Conservation (phyloP, 192 early-diverging fungal species). For the Phycomyces blakesleeanus region DNA sequence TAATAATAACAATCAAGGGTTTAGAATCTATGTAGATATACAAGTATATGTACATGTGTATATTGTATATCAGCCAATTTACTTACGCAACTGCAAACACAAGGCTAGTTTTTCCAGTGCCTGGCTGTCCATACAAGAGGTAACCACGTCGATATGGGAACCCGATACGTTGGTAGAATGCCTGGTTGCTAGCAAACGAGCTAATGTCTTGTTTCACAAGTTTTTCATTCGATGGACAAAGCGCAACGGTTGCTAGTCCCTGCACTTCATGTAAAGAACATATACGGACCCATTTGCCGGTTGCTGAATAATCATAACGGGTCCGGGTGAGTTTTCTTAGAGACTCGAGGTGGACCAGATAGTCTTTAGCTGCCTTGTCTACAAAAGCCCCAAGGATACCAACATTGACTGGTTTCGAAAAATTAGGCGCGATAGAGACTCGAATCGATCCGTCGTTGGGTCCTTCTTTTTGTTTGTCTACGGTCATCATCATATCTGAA, state of each 20-base stretch:
- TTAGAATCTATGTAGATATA: too few species aligned
- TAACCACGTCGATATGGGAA: constrained; percentile 59
- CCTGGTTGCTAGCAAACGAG: constrained; percentile 48
- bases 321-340: constrained; percentile 6
- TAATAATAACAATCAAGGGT: too few species aligned
- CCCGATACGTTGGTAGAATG: constrained; percentile 58
- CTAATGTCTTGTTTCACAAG: constrained; percentile 45
- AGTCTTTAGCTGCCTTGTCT: constrained; percentile 14
- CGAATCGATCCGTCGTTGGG: constrained; percentile 2
- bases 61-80: background rate
- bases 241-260: constrained; percentile 53
- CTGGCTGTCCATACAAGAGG: constrained; percentile 35
- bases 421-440: constrained; percentile 1
- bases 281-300: constrained; percentile 24
- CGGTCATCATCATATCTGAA: too few species aligned
- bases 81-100: constrained; percentile 39
- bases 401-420: constrained; percentile 5
- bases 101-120: constrained; percentile 41
- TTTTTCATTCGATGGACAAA: constrained; percentile 45
- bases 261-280: constrained; percentile 28
- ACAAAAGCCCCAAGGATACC: constrained; percentile 15
- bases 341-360: constrained; percentile 20
- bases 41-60: too few species aligned
- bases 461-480: too few species aligned
- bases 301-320: constrained; percentile 27